These are phyloP conservation scores for Paxillus rubicundulus DNA, from an alignment of 768 basidiomycete species.

Conservation along the genomic window DNA sequence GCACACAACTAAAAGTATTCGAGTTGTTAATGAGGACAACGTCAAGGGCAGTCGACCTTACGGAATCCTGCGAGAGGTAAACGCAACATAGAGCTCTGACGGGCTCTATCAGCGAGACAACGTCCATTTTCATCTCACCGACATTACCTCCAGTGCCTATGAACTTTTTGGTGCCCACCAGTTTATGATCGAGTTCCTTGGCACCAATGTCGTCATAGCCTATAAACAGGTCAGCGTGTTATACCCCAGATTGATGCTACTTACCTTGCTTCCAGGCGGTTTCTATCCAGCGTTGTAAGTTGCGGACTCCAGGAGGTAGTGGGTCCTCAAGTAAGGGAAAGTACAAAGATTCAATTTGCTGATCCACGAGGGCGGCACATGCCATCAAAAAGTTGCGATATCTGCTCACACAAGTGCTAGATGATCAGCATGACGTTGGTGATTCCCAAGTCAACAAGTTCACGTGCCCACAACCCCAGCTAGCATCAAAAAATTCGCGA, in stretches of 20 bases:
- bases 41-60: slow-evolving; percentile 38
- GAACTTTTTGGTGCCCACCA: slow-evolving; percentile 64
- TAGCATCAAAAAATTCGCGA: slow-evolving; percentile 56
- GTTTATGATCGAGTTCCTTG: slow-evolving; percentile 47
- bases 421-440: slow-evolving; percentile 3
- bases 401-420: slow-evolving; percentile 35
- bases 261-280: slow-evolving; percentile 70
- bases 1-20: slow-evolving; percentile 42
- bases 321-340: slow-evolving; percentile 56
- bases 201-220: slow-evolving; percentile 78
- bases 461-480: slow-evolving; percentile 74
- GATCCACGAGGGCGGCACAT: slow-evolving; percentile 69
- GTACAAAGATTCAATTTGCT: slow-evolving; percentile 60
- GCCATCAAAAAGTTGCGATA: slow-evolving; percentile 84
- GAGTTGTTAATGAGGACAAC: background rate
- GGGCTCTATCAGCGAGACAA: background rate
- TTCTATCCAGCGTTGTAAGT: slow-evolving; percentile 79
- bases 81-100: slow-evolving; percentile 75
- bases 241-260: slow-evolving; percentile 17
- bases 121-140: background rate
- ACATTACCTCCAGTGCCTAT: slow-evolving; percentile 74
- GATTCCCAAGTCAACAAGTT: slow-evolving; percentile 1
- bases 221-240: slow-evolving; percentile 12
- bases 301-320: slow-evolving; percentile 62
- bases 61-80: slow-evolving; percentile 79